phyloP scores from a whole-genome alignment of 202 grass and related monocot genomes.

The Bolboschoenoplectus hybrid region DNA sequence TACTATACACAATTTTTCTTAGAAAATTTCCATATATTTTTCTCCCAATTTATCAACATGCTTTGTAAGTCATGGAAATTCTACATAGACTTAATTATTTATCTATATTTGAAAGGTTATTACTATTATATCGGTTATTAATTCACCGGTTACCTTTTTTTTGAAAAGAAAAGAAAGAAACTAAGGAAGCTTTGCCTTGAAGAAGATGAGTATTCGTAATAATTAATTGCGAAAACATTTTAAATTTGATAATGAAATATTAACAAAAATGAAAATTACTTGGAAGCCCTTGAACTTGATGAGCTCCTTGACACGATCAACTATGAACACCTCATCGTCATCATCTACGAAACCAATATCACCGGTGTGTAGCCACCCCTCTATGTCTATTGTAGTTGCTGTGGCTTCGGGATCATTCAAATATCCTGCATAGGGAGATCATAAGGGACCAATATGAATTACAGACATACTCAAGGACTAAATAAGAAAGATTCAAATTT shows the following conservation, averaged over 20 bases:
- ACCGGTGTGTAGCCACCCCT: slow-evolving; percentile 91
- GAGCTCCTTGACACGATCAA: slow-evolving; percentile 98
- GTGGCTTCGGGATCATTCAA: slow-evolving; percentile 78
- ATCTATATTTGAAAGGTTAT: neutral
- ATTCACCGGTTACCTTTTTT: neutral
- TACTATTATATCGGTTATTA: neutral
- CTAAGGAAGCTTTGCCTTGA: neutral
- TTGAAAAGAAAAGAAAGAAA: neutral
- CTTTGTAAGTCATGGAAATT: neutral
- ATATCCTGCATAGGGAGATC: slow-evolving; percentile 51
- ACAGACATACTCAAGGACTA: neutral
- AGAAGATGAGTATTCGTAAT: neutral
- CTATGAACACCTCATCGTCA: slow-evolving; percentile 94
- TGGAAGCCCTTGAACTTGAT: slow-evolving; percentile 98
- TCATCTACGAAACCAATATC: slow-evolving; percentile 87
- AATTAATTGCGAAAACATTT: neutral
- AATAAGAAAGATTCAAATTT: neutral
- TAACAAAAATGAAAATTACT: slow-evolving; percentile 34
- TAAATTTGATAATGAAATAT: neutral
- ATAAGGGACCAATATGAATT: neutral
- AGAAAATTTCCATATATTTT: neutral
- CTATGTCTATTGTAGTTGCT: slow-evolving; percentile 64
- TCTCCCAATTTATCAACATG: neutral
- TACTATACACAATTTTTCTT: neutral
- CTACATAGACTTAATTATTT: neutral